Base-by-base conservation (phyloP, 345 rosid genomes). In the Garcia nutans region DNA sequence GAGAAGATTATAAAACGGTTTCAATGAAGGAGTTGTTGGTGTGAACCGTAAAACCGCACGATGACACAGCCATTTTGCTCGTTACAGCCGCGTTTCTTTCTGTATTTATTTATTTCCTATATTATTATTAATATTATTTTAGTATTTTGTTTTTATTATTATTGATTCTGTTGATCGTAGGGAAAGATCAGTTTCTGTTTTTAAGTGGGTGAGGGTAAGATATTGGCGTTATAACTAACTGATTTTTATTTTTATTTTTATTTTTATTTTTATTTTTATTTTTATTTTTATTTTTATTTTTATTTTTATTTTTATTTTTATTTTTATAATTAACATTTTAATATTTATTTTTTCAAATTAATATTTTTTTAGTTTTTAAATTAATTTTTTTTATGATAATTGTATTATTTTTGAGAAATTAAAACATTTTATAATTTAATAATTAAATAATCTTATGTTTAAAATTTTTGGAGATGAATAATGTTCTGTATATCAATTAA, bases 31-130 rank as follows among this genome's bases (percentile, higher is more conserved):
- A 84, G 80, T 79, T 80, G 89, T 82, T 86, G 80, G 83, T 76
- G 83, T 88, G 87, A 85, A 78, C 85, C 77, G 82, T 82, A 83
- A 86, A 89, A 85, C 88, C 85, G 89, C 88, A 65, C 61, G 75
- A 76, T 78, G 82, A 74, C 59, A 31, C 67, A 79, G 79, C 80
- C 77, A 79, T 37, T 75, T 60, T 72, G 82, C 72, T 78, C 26
- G 77, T 80, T 78, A 70, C 44, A 59, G 57, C 83, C 80, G 77
- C 76, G 80, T 83, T 72, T 60, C 76, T 75, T 75, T 78, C 71
- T 59, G 69, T 31, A 28, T 28, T 28, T 71, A 69, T 68, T 45
- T 44, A 45, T 23, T 37, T 37, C 41, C 5, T 37, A 4, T 37
- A 37, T 37, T 0, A 37, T 23, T 23, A n/a, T 55, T 2, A 0